Base-by-base conservation (phyloP, 371 early-diverging fungal genomes). In the Gilbertella persicaria region DNA sequence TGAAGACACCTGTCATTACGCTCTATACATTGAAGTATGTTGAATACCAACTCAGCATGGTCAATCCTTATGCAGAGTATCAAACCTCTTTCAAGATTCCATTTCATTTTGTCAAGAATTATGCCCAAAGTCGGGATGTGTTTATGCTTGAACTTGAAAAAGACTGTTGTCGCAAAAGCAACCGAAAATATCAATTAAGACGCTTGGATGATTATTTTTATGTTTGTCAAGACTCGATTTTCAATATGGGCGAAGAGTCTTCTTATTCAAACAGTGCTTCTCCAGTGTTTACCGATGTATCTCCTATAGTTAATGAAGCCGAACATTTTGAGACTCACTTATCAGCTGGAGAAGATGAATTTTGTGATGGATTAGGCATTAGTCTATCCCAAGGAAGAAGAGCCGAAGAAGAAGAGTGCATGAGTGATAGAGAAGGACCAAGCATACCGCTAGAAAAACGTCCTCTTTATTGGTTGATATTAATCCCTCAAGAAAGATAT, bases 401-500 rank as follows among this genome's bases (percentile, higher is more conserved):
- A 2, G 55, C 58, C 12, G 50, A 41, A 29, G 41, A 36, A 17
- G 21, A 53, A 9, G 30, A 38, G 3, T 43, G 41, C 24, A 46
- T 17, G 2, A 10, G n/a, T 8, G 10, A 8, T 1, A 25, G 33
- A 3, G 26, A 47, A 10, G 49, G 55, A 16, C 8, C 25, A 4
- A 28, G 19, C 47, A 29, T 26, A 5, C 55, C 60, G 25, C 20
- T 59, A n/a, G 25, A 33, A 5, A 48, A 48, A 13, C 56, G 76
- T 8, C 76, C 72, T 4, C 51, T 68, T 10, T 90, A 87, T 41
- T 92, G 90, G 91, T 59, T 90, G 5, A 69, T 89, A 4, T 48
- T 89, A 5, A 66, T 76, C 4, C 82, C 88, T 16, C 75, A 66
- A 33, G 82, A 75, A 17, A 45, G 58, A 0, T 65, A 73, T 52